Base-by-base conservation (phyloP, 306 rosid species). In the Mucuna pruriens region DNA sequence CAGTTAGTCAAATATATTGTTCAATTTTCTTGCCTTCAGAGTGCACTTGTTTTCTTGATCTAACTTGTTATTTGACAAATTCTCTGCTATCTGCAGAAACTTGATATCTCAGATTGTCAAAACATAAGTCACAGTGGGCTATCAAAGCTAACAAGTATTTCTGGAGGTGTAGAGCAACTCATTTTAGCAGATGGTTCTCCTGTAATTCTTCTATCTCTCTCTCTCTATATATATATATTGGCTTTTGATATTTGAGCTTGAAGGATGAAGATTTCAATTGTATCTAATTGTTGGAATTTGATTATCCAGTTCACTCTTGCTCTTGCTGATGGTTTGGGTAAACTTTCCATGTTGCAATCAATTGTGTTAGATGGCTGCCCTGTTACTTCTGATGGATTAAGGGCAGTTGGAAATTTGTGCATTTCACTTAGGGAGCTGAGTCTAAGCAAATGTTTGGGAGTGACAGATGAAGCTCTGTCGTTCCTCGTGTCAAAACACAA, bases 401-500 rank as follows among this genome's bases (percentile, higher is more conserved):
- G 78, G 90, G 96, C 97, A 81, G 82, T 95, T 22, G 98, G 99
- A 77, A 89, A 81, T 85, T 87, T 90, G 76, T 85, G 93, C 76
- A 71, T 80, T 22, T 93, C 97, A 6, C 79, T 95, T 7, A 88
- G 69, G 82, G 97, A 92, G 83, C 80, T 95, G 77, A 89, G 98
- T 89, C 86, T 95, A 78, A 93, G 99, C 54, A 95, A 95, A 88
- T 93, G 99, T 79, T 67, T 62, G 16, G 99, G 93, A 66, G 97
- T 95, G 71, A 90, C 93, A 0, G 97, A 95, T 51, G 93, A 91
- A 16, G 93, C 97, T 64, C 91, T 95, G 58, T 87, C 92, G 17
- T 86, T 84, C 55, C 68, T 95, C 51, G 90, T 93, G 71, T 89
- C 79, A 13, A 95, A 93, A 82, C 97, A 91, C 85, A 90, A 25